A percentile compares a stretch with the other conserved stretches of the same genome.
These are phyloP conservation scores for Herpetospermum pedunculosum DNA, from an alignment of 306 rosid genomes.

Conservation along the genomic window DNA sequence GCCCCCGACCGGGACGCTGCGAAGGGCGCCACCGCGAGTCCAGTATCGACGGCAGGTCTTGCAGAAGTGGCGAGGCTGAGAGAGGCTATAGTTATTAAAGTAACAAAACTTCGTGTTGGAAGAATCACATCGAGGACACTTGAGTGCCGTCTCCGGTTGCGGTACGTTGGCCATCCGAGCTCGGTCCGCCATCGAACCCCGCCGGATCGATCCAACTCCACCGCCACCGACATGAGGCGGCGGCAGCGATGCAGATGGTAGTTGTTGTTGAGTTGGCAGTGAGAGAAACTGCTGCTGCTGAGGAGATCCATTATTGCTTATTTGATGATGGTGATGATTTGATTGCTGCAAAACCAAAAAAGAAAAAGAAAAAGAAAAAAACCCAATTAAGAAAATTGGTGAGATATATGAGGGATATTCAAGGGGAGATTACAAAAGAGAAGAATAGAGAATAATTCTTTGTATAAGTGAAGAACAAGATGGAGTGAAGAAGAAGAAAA, in stretches of 20 bases:
- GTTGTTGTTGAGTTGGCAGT: slow-evolving; percentile 25
- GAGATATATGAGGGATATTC: slow-evolving; percentile 9
- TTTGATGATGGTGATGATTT: slow-evolving; percentile 16
- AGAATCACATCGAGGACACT: slow-evolving; percentile 93
- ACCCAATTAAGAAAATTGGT: neutral
- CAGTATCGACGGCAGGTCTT: slow-evolving; percentile 89
- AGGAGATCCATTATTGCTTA: slow-evolving; percentile 20
- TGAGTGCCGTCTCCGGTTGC: slow-evolving; percentile 65
- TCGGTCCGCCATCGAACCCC: slow-evolving; percentile 79
- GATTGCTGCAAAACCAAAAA: slow-evolving; percentile 21
- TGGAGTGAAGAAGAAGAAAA: neutral
- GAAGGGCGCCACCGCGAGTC: slow-evolving; percentile 80
- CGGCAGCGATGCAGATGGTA: slow-evolving; percentile 4
- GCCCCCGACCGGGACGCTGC: slow-evolving; percentile 90
- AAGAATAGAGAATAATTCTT: slow-evolving; percentile 7
- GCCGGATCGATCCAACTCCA: slow-evolving; percentile 28
- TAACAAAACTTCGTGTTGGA: slow-evolving; percentile 86
- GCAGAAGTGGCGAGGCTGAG: slow-evolving; percentile 95
- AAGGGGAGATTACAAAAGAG: slow-evolving; percentile 11
- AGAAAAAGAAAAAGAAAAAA: neutral
- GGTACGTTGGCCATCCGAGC: slow-evolving; percentile 70
- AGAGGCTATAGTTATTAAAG: slow-evolving; percentile 70
- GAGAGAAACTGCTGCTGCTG: slow-evolving; percentile 26
- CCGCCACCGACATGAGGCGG: slow-evolving; percentile 22
- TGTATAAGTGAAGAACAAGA: neutral